These are phyloP conservation scores for Sclerotinia subarctica DNA, from an alignment of 2,329 filamentous ascomycete species.

Conservation along the genomic window DNA sequence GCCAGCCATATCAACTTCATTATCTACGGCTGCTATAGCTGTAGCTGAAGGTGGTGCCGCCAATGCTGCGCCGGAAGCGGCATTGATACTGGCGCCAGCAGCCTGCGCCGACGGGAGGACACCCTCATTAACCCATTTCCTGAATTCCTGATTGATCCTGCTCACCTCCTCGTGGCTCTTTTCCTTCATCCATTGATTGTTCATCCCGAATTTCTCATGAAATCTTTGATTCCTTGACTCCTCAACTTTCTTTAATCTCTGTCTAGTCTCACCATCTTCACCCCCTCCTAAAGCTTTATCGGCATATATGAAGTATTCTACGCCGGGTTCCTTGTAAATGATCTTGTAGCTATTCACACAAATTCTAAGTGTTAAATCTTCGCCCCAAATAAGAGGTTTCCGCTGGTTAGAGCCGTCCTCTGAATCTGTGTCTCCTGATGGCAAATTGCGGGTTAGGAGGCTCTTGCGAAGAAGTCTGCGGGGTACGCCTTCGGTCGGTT, in stretches of 20 bases:
- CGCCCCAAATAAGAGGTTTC: conserved; percentile 56
- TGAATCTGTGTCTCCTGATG: conserved; percentile 57
- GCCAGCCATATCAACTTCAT: conserved; percentile 20
- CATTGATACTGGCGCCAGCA: neutral
- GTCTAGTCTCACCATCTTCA: conserved; percentile 38
- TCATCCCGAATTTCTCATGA: conserved; percentile 51
- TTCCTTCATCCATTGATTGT: conserved; percentile 50
- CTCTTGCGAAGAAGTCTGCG: conserved; percentile 60
- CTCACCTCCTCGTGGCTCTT: conserved; percentile 49
- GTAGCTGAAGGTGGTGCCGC: neutral
- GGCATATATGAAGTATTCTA: conserved; percentile 66
- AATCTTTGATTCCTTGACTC: conserved; percentile 45
- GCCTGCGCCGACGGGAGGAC: conserved; percentile 11
- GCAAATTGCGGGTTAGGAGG: conserved; percentile 69
- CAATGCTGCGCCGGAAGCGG: neutral
- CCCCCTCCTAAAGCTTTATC: conserved; percentile 40
- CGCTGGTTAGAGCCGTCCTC: conserved; percentile 61
- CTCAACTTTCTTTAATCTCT: conserved; percentile 39
- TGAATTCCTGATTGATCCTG: conserved; percentile 46
- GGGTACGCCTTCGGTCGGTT: conserved; percentile 78
- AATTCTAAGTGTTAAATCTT: conserved; percentile 69
- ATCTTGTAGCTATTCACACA: conserved; percentile 77
- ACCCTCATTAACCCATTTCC: conserved; percentile 45
- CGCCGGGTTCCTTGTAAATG: conserved; percentile 67
- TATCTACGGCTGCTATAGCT: conserved; percentile 10